phyloP scores from a whole-genome alignment of 345 rosid species.

The Camelina neglecta region DNA sequence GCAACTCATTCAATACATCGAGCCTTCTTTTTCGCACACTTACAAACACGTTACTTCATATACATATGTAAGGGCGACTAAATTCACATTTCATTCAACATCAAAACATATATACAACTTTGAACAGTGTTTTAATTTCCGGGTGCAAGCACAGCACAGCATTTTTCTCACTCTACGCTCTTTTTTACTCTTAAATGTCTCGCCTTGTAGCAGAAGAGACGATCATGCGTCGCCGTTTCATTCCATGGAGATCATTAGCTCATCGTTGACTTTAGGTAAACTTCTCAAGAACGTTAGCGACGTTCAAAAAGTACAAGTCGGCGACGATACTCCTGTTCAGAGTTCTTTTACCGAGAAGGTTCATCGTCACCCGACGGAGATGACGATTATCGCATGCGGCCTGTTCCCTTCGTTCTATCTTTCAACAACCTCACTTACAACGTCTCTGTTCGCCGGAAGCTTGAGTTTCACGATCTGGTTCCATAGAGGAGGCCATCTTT shows the following conservation, averaged over 20 bases:
- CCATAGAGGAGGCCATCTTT: slow-evolving; percentile 45
- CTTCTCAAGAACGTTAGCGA: slow-evolving; percentile 75
- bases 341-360: slow-evolving; percentile 45
- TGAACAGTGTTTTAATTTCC: slow-evolving; percentile 3
- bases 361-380: slow-evolving; percentile 29
- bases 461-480: slow-evolving; percentile 45
- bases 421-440: slow-evolving; percentile 80
- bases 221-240: slow-evolving; percentile 41
- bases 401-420: slow-evolving; percentile 71
- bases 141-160: neutral
- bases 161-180: slow-evolving; percentile 3
- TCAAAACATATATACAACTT: neutral
- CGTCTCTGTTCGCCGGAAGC: slow-evolving; percentile 62
- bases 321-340: slow-evolving; percentile 76
- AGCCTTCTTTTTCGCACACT: slow-evolving; percentile 23
- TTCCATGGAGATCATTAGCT: slow-evolving; percentile 49
- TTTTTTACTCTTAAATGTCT: slow-evolving; percentile 45
- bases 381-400: slow-evolving; percentile 38
- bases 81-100: neutral
- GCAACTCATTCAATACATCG: slow-evolving; percentile 11
- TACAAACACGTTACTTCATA: slow-evolving; percentile 16
- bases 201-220: slow-evolving; percentile 49
- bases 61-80: neutral
- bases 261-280: slow-evolving; percentile 68
- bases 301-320: slow-evolving; percentile 54